A percentile compares a stretch with the other conserved stretches of the same genome.
These are phyloP conservation scores for Naganishia cerealis DNA, from an alignment of 1,284 basidiomycete genomes.

Conservation along the genomic window DNA sequence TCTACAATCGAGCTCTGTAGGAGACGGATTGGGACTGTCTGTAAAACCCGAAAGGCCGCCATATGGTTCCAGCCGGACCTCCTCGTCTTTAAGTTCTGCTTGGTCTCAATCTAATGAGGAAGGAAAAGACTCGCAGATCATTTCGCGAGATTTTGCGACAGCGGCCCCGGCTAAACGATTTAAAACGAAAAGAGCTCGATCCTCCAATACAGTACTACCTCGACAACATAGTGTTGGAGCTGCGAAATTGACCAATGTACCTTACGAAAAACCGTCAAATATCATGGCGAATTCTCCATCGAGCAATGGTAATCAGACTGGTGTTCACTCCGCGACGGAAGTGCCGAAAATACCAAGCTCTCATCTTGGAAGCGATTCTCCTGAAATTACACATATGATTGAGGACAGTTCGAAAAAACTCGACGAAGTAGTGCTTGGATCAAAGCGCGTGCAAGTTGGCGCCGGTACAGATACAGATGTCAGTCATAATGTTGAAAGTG, in stretches of 20 bases:
- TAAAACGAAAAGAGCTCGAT: constrained; percentile 15
- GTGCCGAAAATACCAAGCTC: background rate
- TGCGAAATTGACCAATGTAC: background rate
- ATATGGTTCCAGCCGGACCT: background rate
- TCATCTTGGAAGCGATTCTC: background rate
- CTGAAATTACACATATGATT: background rate
- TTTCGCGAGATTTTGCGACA: constrained; percentile 15
- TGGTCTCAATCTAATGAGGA: background rate
- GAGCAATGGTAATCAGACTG: background rate
- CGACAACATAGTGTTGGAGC: constrained; percentile 4
- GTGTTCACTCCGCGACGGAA: background rate
- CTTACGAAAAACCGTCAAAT: background rate
- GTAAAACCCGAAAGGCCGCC: background rate
- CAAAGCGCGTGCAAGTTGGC: background rate
- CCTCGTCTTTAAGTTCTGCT: constrained; percentile 4
- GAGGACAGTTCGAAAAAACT: background rate
- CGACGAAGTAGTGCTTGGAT: constrained; percentile 1
- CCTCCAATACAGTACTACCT: background rate
- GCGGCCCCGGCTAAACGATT: constrained; percentile 2
- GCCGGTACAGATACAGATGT: background rate
- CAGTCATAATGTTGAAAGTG: background rate
- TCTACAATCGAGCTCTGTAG: background rate
- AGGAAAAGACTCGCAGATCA: background rate
- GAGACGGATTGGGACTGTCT: background rate
- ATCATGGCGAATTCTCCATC: background rate